Evolutionary conservation across 495 filamentous ascomycete species (phyloP), one percentile per base, ranked within the genome.

Genomic region (Aspergillus homomorphus): DNA sequence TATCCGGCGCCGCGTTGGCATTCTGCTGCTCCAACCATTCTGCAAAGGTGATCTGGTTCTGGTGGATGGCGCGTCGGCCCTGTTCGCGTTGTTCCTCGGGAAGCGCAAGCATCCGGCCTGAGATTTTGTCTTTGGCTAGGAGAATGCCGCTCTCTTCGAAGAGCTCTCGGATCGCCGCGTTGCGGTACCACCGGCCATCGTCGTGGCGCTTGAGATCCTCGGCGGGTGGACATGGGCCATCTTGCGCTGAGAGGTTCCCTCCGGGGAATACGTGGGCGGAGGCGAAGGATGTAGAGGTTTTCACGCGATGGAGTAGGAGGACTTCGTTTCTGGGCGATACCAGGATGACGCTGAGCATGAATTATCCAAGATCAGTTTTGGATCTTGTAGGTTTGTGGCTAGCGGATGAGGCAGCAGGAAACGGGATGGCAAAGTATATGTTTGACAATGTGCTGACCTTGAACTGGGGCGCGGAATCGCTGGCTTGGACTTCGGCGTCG

Each of bases 211-310:
- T 68, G 0, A 65, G 60, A 38, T 78, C 74, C 7, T 64, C 66
- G 0, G 77, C 66, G 0, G 69, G 65, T 6, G 84, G 83, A 24
- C 85, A 77, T 0, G 72, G 59, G 8, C 87, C 90, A 57, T 96
- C 91, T 44, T 84, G 82, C 0, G 73, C 53, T 0, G 88, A 88
- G 8, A 95, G 75, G 60, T 94, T 92, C 0, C 94, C 94, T n/a
- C 94, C 94, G 0, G 94, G 94, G 64, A 98, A 98, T 56, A 98
- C 94, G 67, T 98, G 92, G 0, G 92, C 93, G 0, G 89, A 93
- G 15, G 94, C 82, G 61, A 97, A 98, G 21, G 91, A 87, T 6
- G 80, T 83, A 2, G 91, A 93, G 0, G 85, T 89, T 50, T 86
- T 78, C 14, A 96, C 90, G 53, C 94, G 86, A 64, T 91, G 91